Conservation (phyloP, 2,329 filamentous ascomycete genomes). For the Botrytis pseudocinerea region DNA sequence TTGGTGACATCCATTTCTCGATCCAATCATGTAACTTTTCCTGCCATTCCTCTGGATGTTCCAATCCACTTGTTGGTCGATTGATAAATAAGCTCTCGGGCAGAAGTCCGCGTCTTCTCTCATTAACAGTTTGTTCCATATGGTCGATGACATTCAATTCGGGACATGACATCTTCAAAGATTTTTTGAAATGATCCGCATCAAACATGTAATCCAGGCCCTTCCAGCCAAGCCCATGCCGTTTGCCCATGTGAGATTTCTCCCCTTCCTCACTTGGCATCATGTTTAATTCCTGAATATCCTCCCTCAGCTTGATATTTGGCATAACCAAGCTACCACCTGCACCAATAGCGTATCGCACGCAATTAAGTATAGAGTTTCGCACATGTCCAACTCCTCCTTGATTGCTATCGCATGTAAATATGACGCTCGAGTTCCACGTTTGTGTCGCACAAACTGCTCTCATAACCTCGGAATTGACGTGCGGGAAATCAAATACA, state of each 20-base stretch:
- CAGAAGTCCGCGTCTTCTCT: constrained; percentile 30
- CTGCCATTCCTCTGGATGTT: constrained; percentile 34
- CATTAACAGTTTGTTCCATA: constrained; percentile 29
- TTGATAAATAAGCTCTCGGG: constrained; percentile 33
- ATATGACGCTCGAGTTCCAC: constrained; percentile 43
- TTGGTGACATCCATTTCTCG: constrained; percentile 27
- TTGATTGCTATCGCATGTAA: constrained; percentile 45
- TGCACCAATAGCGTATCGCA: constrained; percentile 45
- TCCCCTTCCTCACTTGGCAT: constrained; percentile 17
- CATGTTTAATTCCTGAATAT: constrained; percentile 33
- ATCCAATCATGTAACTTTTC: constrained; percentile 35
- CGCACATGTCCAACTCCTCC: constrained; percentile 46
- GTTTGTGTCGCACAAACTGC: constrained; percentile 40
- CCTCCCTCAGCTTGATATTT: constrained; percentile 43
- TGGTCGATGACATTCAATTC: constrained; percentile 32
- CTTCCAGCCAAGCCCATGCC: constrained; percentile 36
- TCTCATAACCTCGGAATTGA: constrained; percentile 43
- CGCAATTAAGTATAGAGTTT: constrained; percentile 46
- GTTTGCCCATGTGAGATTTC: constrained; percentile 26
- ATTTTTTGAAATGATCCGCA: constrained; percentile 33
- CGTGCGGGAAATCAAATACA: constrained; percentile 43
- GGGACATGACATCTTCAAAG: constrained; percentile 36
- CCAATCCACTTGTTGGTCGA: constrained; percentile 31
- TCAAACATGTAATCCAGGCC: constrained; percentile 39
- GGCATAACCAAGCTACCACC: constrained; percentile 44